Evolutionary conservation across 495 filamentous ascomycete species (phyloP).

Genomic region (Elasticomyces elasticus): DNA sequence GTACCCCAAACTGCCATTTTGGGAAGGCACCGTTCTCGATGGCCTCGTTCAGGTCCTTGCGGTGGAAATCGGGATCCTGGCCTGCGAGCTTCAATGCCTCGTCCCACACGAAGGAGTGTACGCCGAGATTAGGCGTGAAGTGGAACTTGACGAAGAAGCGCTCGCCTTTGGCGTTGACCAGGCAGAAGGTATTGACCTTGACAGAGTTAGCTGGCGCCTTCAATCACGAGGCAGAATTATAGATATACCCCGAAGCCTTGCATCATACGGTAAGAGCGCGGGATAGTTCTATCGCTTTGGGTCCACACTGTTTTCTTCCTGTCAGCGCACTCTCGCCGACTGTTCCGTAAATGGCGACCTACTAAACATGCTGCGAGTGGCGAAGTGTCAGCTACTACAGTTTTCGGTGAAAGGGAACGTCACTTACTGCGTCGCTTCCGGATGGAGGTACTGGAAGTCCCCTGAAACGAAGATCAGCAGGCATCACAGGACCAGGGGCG

Average conservation of each 20-base stretch:
- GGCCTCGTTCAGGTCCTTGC: slow-evolving; percentile 72
- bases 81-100: slow-evolving; percentile 74
- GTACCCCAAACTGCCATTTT: slow-evolving; percentile 78
- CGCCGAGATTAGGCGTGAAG: slow-evolving; percentile 66
- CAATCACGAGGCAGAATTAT: not conserved
- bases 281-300: slow-evolving; percentile 58
- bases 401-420: no score
- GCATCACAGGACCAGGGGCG: no score
- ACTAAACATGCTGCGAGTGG: not conserved
- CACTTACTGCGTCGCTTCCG: slow-evolving; percentile 71
- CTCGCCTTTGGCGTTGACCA: slow-evolving; percentile 61
- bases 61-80: slow-evolving; percentile 81
- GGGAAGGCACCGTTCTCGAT: slow-evolving; percentile 64
- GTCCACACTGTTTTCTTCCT: no score
- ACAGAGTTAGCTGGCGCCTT: no score
- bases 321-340: not conserved
- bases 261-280: slow-evolving; percentile 79
- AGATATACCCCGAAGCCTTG: slow-evolving; percentile 58
- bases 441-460: slow-evolving; percentile 53
- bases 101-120: slow-evolving; percentile 81
- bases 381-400: slow-evolving; percentile 53
- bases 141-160: slow-evolving; percentile 75
- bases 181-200: slow-evolving; percentile 72
- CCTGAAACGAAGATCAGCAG: no score
- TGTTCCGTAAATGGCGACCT: not conserved